A percentile compares a stretch with the other conserved stretches of the same genome.
These are phyloP conservation scores for Fraxinus baroniana DNA, from an alignment of 305 asterid genomes.

Conservation along the genomic window DNA sequence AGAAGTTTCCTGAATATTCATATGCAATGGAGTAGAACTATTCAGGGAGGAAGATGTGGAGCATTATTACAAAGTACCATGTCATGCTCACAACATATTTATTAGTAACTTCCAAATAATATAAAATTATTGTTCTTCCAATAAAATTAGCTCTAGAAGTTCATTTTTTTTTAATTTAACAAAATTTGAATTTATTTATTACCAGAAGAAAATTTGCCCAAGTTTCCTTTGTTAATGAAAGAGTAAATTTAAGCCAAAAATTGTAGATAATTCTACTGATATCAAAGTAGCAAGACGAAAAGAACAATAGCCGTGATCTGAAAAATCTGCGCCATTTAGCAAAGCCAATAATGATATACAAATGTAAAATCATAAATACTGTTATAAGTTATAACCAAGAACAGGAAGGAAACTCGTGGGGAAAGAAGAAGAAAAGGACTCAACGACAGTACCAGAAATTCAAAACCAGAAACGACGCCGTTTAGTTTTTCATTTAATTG, in stretches of 20 bases:
- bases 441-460: too few species aligned
- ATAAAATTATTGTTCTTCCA: background rate
- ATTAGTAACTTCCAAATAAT: background rate
- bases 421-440: too few species aligned
- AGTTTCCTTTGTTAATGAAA: background rate
- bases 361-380: background rate
- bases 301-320: background rate
- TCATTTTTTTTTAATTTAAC: background rate
- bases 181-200: background rate
- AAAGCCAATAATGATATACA: background rate
- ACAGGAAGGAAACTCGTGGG: too few species aligned
- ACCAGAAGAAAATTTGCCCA: background rate
- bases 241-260: background rate
- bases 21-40: background rate
- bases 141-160: background rate
- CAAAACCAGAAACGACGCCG: too few species aligned
- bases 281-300: background rate
- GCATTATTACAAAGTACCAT: slow-evolving; percentile 12
- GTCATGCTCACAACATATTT: background rate
- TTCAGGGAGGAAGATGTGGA: slow-evolving; percentile 4
- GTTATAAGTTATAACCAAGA: too few species aligned
- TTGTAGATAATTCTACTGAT: background rate
- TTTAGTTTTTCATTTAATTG: too few species aligned
- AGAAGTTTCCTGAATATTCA: slow-evolving; percentile 3
- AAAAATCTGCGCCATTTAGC: background rate